Percentiles rank a stretch among this genome's conserved stretches.
phyloP scores from a whole-genome alignment of 192 early-diverging fungal species.

The Umbelopsis ramanniana region DNA sequence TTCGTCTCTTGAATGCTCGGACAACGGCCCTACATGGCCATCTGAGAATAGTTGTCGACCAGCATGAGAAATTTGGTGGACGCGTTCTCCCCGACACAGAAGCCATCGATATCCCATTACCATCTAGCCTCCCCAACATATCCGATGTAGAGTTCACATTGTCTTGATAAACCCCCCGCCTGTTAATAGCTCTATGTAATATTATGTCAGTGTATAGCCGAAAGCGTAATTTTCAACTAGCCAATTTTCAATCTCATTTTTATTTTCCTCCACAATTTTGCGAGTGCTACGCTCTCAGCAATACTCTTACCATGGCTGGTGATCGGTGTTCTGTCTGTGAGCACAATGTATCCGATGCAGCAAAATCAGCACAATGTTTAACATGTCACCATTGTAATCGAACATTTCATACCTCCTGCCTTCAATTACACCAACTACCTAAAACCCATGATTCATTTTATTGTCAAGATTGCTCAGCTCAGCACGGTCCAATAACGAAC shows the following conservation, averaged over 20 bases:
- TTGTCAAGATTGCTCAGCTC: slow-evolving; percentile 56
- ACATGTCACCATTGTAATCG: slow-evolving; percentile 68
- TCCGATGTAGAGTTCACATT: not conserved
- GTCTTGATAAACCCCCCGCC: not conserved
- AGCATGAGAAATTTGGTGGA: not conserved
- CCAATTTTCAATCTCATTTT: not conserved
- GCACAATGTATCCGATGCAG: not conserved
- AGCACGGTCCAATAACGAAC: slow-evolving; percentile 64
- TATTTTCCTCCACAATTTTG: too few species aligned
- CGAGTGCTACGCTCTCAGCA: not conserved
- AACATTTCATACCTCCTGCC: slow-evolving; percentile 72
- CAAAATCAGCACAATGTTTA: slow-evolving; percentile 48
- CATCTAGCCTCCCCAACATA: not conserved
- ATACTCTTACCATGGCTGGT: not conserved
- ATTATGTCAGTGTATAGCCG: not conserved
- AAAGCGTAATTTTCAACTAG: not conserved
- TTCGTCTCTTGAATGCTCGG: not conserved
- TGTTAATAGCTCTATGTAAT: not conserved
- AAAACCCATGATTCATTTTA: slow-evolving; percentile 68
- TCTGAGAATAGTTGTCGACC: not conserved
- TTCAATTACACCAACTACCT: slow-evolving; percentile 60
- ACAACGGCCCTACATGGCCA: not conserved
- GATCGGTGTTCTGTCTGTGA: slow-evolving; percentile 1
- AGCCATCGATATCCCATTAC: not conserved
- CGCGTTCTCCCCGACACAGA: not conserved